Evolutionary conservation across 768 basidiomycete genomes (phyloP).

Genomic region (Heimioporus sp.): DNA sequence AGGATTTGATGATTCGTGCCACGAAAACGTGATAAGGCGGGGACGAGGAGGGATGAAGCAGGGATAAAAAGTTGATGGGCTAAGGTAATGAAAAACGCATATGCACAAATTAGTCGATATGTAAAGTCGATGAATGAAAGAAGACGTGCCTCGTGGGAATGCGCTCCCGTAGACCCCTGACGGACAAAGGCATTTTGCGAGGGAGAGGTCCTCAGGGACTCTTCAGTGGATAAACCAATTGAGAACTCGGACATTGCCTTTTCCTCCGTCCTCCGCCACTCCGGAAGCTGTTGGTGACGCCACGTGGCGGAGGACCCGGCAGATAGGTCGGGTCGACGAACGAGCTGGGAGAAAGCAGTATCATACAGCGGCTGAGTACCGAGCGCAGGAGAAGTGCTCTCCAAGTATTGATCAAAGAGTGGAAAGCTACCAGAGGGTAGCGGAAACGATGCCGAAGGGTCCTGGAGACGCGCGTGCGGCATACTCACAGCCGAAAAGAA

Average conservation of each 20-base stretch:
- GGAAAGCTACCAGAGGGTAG: conserved; percentile 33
- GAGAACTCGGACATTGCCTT: conserved; percentile 21
- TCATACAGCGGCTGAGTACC: conserved; percentile 35
- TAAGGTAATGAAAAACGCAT: conserved; percentile 27
- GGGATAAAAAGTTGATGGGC: conserved; percentile 88
- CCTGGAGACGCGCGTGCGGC: conserved; percentile 25
- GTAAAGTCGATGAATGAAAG: conserved; percentile 1
- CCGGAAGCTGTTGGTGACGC: conserved; percentile 31
- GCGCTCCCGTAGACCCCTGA: conserved; percentile 24
- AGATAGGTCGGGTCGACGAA: conserved; percentile 16
- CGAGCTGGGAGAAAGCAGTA: conserved; percentile 28
- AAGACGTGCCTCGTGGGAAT: conserved; percentile 52
- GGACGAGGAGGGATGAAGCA: conserved; percentile 81
- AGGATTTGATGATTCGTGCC: conserved; percentile 81
- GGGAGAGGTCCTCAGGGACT: conserved; percentile 27
- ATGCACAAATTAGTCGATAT: conserved; percentile 17
- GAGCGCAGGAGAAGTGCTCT: conserved; percentile 39
- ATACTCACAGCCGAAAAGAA: conserved; percentile 25
- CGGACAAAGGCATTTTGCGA: conserved; percentile 26
- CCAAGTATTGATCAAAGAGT: conserved; percentile 55
- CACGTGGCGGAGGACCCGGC: conserved; percentile 13
- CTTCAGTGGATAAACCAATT: conserved; percentile 25
- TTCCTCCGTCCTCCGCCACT: conserved; percentile 46
- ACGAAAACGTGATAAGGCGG: conserved; percentile 85
- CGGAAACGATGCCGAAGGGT: conserved; percentile 11